Conservation (phyloP, 495 filamentous ascomycete genomes). For the Aspergillus steynii region DNA sequence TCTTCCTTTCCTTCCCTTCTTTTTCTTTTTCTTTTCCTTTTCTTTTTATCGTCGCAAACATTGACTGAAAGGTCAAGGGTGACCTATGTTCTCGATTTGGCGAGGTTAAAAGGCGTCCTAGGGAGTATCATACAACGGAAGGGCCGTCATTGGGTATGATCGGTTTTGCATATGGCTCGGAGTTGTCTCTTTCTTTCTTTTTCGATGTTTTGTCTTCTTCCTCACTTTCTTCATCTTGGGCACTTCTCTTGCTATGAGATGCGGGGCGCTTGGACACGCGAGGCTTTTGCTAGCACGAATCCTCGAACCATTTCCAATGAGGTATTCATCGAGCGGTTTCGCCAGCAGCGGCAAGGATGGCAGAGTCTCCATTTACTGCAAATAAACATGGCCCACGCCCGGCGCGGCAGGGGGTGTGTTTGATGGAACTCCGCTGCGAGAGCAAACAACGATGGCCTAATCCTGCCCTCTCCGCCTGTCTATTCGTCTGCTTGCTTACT, state of each 20-base stretch:
- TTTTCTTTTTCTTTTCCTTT: constrained; percentile 16
- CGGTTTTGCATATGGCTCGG: constrained; percentile 18
- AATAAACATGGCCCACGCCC: no score
- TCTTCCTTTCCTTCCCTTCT: constrained; percentile 15
- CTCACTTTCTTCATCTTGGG: constrained; percentile 18
- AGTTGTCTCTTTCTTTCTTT: constrained; percentile 12
- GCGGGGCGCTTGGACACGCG: constrained; percentile 13
- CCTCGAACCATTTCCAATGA: neutral
- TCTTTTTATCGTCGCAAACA: neutral
- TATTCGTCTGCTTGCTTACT: neutral
- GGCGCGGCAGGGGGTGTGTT: no score
- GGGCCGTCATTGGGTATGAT: constrained; percentile 12
- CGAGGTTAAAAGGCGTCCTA: constrained; percentile 21
- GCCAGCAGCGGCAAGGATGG: neutral
- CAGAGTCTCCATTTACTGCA: neutral
- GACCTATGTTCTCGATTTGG: constrained; percentile 9
- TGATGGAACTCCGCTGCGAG: no score
- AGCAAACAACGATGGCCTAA: no score
- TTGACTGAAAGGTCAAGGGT: neutral
- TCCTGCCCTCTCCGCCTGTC: neutral
- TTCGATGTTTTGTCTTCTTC: constrained; percentile 2
- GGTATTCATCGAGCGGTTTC: neutral
- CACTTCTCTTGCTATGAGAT: constrained; percentile 16
- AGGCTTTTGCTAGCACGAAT: neutral
- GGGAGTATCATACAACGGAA: constrained; percentile 21